Evolutionary conservation across 225 moss, liverwort and hornwort species (phyloP).

Genomic region (Sphagnum contortum): DNA sequence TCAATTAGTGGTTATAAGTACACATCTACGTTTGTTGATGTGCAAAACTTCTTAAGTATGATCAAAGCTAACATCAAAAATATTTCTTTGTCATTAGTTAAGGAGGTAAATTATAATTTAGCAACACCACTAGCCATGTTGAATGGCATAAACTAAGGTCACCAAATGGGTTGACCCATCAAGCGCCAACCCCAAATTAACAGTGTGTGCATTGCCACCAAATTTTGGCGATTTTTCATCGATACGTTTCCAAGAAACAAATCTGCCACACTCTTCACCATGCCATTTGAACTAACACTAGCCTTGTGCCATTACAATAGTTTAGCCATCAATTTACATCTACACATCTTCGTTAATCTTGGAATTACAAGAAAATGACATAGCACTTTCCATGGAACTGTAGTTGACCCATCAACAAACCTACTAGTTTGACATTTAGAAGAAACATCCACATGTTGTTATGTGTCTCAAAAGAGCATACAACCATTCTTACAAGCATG

Average conservation of each 20-base stretch:
- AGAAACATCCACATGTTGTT: not conserved
- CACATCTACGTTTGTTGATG: conserved; percentile 1
- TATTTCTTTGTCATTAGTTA: conserved; percentile 1
- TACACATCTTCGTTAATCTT: not conserved
- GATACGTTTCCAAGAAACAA: not conserved
- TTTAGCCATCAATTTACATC: not conserved
- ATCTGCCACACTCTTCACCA: not conserved
- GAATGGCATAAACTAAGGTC: not conserved
- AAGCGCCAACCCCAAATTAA: not conserved
- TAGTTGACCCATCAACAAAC: too few species aligned
- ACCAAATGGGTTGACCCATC: conserved; percentile 2
- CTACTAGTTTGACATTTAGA: too few species aligned
- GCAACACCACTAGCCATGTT: not conserved
- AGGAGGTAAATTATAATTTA: not conserved
- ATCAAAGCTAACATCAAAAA: not conserved
- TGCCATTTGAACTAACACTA: not conserved
- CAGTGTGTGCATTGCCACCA: not conserved
- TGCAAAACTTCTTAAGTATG: not conserved
- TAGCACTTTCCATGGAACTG: not conserved
- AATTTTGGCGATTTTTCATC: not conserved
- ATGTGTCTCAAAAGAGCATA: not conserved
- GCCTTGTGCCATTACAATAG: not conserved
- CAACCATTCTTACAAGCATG: not conserved
- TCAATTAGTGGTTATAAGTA: conserved; percentile 7
- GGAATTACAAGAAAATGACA: not conserved